Percentiles rank a stretch among this genome's conserved stretches.
These are phyloP conservation scores for Trichoderma cornu-damae DNA, from an alignment of 2,329 filamentous ascomycete genomes.

Conservation along the genomic window DNA sequence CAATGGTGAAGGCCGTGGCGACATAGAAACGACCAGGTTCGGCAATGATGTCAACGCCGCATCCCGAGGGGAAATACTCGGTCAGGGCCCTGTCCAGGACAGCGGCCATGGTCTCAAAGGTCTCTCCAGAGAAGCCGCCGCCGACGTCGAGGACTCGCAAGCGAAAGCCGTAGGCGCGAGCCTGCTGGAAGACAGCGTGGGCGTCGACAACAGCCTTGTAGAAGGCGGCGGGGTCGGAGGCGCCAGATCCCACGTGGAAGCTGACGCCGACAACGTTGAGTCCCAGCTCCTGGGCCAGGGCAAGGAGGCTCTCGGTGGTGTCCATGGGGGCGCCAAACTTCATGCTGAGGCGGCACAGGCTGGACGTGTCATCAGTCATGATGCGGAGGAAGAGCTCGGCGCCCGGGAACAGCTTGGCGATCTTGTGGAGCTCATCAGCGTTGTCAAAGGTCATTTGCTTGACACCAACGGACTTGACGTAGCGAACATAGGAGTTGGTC, in stretches of 20 bases:
- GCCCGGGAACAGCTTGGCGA: conserved; percentile 81
- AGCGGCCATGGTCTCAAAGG: conserved; percentile 83
- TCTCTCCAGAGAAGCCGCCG: conserved; percentile 85
- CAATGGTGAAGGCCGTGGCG: conserved; percentile 85
- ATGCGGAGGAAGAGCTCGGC: conserved; percentile 94
- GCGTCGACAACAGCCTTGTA: conserved; percentile 87
- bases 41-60: conserved; percentile 76
- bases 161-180: conserved; percentile 66
- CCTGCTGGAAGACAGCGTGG: conserved; percentile 82
- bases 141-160: conserved; percentile 90
- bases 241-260: conserved; percentile 96
- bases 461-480: conserved; percentile 76
- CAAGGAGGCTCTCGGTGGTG: conserved; percentile 68
- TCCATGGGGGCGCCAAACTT: conserved; percentile 95
- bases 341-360: conserved; percentile 88
- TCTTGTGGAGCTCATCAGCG: conserved; percentile 94
- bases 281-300: conserved; percentile 71
- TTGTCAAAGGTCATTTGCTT: conserved; percentile 99
- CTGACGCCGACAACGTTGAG: conserved; percentile 93
- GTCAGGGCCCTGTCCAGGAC: conserved; percentile 77
- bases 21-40: conserved; percentile 98
- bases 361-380: conserved; percentile 91
- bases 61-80: conserved; percentile 72
- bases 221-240: conserved; percentile 88
- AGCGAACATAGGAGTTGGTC: conserved; percentile 95